Conservation (phyloP, 2,329 filamentous ascomycete species). For the Aspergillus sp. region DNA sequence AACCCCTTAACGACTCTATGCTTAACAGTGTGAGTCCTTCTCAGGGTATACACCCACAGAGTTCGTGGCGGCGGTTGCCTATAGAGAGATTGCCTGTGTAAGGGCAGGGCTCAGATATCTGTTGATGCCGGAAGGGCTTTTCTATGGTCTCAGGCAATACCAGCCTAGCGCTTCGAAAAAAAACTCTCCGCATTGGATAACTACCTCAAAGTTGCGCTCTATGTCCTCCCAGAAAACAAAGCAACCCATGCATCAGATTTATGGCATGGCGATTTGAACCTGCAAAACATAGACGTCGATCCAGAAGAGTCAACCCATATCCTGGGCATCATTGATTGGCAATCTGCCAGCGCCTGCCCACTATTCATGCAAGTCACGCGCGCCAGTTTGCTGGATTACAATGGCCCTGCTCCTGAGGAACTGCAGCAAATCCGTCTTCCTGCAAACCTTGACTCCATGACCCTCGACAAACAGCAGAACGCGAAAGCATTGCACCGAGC, state of each 20-base stretch:
- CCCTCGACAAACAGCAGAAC: slow-evolving; percentile 11
- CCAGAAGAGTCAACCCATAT: slow-evolving; percentile 4
- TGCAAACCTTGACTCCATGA: slow-evolving; percentile 11
- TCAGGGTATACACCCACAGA: slow-evolving; percentile 21
- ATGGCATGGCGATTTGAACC: slow-evolving; percentile 13
- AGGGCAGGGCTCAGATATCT: slow-evolving; percentile 1
- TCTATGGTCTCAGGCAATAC: slow-evolving; percentile 3
- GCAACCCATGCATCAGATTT: slow-evolving; percentile 9
- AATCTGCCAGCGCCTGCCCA: slow-evolving; percentile 1
- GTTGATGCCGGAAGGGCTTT: slow-evolving; percentile 1
- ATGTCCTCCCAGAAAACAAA: slow-evolving; percentile 7
- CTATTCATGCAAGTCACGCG: slow-evolving; percentile 6
- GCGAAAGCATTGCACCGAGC: slow-evolving; percentile 13
- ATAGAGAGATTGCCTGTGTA: slow-evolving; percentile 22
- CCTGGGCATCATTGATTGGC: slow-evolving; percentile 6
- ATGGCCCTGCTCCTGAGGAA: slow-evolving; percentile 11
- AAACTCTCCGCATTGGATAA: slow-evolving; percentile 4
- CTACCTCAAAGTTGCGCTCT: slow-evolving; percentile 7
- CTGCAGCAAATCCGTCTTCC: slow-evolving; percentile 9
- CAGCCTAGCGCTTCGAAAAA: neutral
- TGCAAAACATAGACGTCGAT: slow-evolving; percentile 17
- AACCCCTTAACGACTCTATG: neutral
- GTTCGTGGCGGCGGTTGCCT: slow-evolving; percentile 23
- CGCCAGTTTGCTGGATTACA: slow-evolving; percentile 16
- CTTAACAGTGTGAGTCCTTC: slow-evolving; percentile 3